Conservation (phyloP, 768 basidiomycete genomes). For the Boletus speciosus region DNA sequence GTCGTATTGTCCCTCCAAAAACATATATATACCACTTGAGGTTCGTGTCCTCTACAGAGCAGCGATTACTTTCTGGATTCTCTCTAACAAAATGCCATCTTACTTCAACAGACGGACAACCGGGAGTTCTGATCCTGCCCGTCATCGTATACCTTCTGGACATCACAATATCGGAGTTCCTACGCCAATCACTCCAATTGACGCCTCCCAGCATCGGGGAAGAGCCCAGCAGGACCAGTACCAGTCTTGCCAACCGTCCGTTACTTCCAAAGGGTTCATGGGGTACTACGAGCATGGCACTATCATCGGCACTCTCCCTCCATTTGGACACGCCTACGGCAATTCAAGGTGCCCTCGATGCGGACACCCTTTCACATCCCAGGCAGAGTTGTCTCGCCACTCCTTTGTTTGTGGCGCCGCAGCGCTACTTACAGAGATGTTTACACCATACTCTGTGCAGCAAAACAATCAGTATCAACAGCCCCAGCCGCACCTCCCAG, state of each 20-base stretch:
- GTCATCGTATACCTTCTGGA: neutral
- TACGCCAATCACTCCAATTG: neutral
- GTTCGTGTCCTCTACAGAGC: neutral
- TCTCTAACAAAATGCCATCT: slow-evolving; percentile 1
- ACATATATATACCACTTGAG: neutral
- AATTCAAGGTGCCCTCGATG: slow-evolving; percentile 14
- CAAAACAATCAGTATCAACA: neutral
- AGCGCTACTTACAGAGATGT: slow-evolving; percentile 9
- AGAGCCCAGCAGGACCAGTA: neutral
- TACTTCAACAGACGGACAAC: slow-evolving; percentile 5
- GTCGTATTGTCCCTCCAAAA: neutral
- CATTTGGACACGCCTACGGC: neutral
- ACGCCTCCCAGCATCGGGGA: neutral
- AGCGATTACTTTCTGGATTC: neutral
- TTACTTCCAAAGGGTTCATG: neutral
- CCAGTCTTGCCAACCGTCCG: neutral
- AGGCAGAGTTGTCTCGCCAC: slow-evolving; percentile 9
- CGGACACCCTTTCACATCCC: slow-evolving; percentile 1
- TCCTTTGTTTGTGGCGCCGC: slow-evolving; percentile 11
- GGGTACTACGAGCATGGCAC: neutral
- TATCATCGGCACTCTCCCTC: neutral
- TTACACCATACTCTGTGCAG: slow-evolving; percentile 10
- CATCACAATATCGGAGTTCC: neutral
- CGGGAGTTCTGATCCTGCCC: neutral
- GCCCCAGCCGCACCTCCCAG: neutral